Conservation (phyloP, 129 eudicot genomes). For the Artemisia annua region DNA sequence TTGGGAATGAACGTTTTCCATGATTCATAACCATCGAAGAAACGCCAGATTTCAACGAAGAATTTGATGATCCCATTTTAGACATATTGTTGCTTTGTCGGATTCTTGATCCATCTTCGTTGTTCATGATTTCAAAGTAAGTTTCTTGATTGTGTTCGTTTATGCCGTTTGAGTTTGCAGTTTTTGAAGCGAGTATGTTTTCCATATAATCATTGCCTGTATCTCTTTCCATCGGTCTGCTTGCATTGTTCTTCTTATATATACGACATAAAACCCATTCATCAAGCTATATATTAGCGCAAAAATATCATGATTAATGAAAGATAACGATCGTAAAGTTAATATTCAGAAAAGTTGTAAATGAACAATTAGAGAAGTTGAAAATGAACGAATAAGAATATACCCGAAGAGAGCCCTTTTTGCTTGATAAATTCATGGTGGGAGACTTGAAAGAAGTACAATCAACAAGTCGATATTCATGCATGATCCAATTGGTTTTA, state of each 20-base stretch:
- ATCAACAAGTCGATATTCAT: slow-evolving; percentile 52
- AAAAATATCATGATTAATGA: too few relatives aligned
- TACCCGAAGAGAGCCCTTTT: slow-evolving; percentile 39
- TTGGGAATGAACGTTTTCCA: slow-evolving; percentile 32
- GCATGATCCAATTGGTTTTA: slow-evolving; percentile 68
- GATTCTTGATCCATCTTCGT: slow-evolving; percentile 34
- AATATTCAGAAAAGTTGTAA: background rate
- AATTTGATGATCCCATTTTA: slow-evolving; percentile 25
- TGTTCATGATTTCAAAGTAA: slow-evolving; percentile 39
- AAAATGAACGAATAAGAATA: background rate
- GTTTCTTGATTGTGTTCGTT: slow-evolving; percentile 32
- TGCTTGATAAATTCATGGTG: slow-evolving; percentile 22
- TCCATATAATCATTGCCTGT: slow-evolving; percentile 30
- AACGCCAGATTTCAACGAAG: slow-evolving; percentile 33
- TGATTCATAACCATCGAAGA: slow-evolving; percentile 28
- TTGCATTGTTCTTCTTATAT: slow-evolving; percentile 34
- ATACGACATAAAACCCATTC: slow-evolving; percentile 46
- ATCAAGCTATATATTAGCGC: slow-evolving; percentile 26
- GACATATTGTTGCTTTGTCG: slow-evolving; percentile 32
- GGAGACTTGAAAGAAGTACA: slow-evolving; percentile 35
- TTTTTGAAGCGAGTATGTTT: slow-evolving; percentile 23
- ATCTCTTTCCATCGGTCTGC: slow-evolving; percentile 32
- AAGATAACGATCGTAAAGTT: too few relatives aligned
- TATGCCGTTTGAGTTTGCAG: slow-evolving; percentile 23
- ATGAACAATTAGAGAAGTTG: background rate